These are phyloP conservation scores for Ceratobasidium sp. DNA, from an alignment of 1,284 basidiomycete species.

Conservation along the genomic window DNA sequence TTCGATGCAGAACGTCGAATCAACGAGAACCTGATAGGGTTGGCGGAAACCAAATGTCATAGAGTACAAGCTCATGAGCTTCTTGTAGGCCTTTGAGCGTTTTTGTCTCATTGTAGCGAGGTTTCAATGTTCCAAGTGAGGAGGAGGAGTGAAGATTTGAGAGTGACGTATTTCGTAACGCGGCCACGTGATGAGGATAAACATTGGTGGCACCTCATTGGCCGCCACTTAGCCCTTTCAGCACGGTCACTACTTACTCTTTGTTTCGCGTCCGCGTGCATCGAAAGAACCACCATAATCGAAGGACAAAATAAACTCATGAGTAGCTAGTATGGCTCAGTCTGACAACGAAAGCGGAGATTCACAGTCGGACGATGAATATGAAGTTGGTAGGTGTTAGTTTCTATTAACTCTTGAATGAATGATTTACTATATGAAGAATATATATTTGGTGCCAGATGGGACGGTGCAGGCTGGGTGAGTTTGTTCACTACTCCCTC, in stretches of 20 bases:
- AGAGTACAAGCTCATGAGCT: constrained; percentile 87
- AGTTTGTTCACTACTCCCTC: background rate
- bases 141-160: background rate
- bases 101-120: constrained; percentile 79
- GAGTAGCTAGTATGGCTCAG: background rate
- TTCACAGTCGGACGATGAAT: constrained; percentile 19
- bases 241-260: no score
- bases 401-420: background rate
- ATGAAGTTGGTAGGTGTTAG: constrained; percentile 35
- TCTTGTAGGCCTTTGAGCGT: constrained; percentile 88
- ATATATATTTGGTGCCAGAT: constrained; percentile 12
- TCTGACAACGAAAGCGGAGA: background rate
- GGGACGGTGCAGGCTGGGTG: constrained; percentile 19
- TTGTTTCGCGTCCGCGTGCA: no score
- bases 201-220: background rate
- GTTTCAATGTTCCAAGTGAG: background rate
- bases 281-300: background rate
- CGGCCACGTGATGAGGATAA: constrained; percentile 12
- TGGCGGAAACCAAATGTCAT: constrained; percentile 87
- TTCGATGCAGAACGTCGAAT: constrained; percentile 82
- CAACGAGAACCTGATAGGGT: constrained; percentile 89
- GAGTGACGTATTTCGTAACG: background rate
- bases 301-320: background rate
- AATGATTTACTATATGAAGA: background rate
- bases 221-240: constrained; percentile 1